Evolutionary conservation across 2,329 filamentous ascomycete species (phyloP).

Genomic region (Fusarium tanahbumbuense): DNA sequence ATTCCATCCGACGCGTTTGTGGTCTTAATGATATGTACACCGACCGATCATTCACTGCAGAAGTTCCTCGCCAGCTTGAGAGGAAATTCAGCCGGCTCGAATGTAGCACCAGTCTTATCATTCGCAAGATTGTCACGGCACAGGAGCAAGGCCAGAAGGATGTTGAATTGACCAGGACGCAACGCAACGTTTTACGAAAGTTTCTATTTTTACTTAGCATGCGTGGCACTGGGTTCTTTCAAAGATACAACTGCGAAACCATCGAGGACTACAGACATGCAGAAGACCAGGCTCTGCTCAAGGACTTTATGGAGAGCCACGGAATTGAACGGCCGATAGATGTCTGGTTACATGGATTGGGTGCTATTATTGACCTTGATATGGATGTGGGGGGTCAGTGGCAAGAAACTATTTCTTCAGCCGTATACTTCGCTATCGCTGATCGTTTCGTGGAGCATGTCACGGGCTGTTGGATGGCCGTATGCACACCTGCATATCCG

Average conservation of each 20-base stretch:
- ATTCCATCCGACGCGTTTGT: not conserved
- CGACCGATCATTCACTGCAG: rapidly evolving
- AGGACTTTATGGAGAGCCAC: not conserved
- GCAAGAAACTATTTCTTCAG: not conserved
- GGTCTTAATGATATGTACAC: not conserved
- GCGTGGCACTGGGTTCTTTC: not conserved
- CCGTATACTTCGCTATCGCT: not conserved
- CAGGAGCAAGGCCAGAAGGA: not conserved
- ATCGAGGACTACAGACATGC: not conserved
- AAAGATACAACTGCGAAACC: not conserved
- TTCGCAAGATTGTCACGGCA: not conserved
- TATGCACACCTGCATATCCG: not conserved
- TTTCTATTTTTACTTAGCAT: not conserved
- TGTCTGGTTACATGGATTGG: not conserved
- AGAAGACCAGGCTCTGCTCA: not conserved
- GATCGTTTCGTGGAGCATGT: not conserved
- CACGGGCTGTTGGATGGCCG: not conserved
- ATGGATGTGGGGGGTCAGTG: not conserved
- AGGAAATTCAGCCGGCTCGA: rapidly evolving
- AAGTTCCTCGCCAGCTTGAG: not conserved
- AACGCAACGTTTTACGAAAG: not conserved
- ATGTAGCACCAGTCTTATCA: rapidly evolving
- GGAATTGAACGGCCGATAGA: not conserved
- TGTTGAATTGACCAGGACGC: not conserved
- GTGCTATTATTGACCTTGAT: not conserved